Base-by-base conservation (phyloP, 148 eudicot species). In the Hydrangea macrophylla region DNA sequence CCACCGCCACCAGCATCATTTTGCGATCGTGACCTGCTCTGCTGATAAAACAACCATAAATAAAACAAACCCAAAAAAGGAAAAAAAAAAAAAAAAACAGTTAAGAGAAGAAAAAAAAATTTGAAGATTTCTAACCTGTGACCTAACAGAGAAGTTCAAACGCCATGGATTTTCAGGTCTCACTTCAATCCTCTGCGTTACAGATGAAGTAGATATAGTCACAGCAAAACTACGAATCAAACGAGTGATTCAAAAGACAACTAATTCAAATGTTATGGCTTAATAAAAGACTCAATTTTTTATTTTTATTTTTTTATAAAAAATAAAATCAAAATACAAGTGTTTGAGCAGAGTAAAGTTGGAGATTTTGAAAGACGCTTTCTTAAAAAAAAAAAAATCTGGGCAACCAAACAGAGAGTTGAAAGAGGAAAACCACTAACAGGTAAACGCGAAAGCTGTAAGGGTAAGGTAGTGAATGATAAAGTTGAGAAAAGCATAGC, bases 1-100 rank as follows among this genome's bases (percentile, higher is more conserved):
- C 78, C 32, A 68, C 82, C 66, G 58, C 71, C 69, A 42, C 82
- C 83, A 25, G 53, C 85, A 25, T 54, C 82, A 55, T 70, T 62
- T 57, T 64, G 69, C 18, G 85, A 67, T 33, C 61, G 81, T 31
- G 86, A 68, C 23, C 3, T 15, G 7, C n/a, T 48, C 53, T 48
- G 53, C n/a, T 11, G 23, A 48, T 42, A 48, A 42, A 48, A 15
- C 35, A 58, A 17, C 5, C 20, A 58, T 12, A 30, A 58, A 58
- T 12, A 28, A 15, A 27, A 31, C 7, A n/a, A n/a, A n/a, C n/a
- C n/a, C 28, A 54, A 60, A 13, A 28, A 13, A n/a, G 48, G 9
- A 55, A 12, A 54, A 18, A 31, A 67, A 11, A 26, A 31, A 18
- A 8, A 18, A 13, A 35, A 26, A 5, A 2, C 5, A 58, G 20